These are phyloP conservation scores for Cytospora chrysosperma DNA, from an alignment of 2,329 filamentous ascomycete species.

Conservation along the genomic window DNA sequence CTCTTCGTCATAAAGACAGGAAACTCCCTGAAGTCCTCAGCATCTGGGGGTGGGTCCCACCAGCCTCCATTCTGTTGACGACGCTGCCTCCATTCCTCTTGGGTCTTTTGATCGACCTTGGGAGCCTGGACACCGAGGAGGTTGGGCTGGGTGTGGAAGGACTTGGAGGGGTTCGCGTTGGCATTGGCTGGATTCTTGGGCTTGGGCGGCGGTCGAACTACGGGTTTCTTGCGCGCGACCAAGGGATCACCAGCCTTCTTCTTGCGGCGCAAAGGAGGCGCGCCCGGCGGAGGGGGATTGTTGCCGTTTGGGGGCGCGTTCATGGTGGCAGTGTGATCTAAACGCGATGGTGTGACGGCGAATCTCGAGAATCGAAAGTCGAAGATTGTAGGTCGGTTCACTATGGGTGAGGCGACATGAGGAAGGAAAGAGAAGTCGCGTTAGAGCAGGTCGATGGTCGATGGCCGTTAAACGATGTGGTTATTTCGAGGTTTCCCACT, in stretches of 20 bases:
- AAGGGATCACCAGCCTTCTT: slow-evolving; percentile 60
- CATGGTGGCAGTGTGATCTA: slow-evolving; percentile 37
- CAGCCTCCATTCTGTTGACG: slow-evolving; percentile 55
- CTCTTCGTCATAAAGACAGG: slow-evolving; percentile 83
- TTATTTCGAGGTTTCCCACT: neutral
- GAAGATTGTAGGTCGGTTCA: neutral
- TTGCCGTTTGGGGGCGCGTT: slow-evolving; percentile 40
- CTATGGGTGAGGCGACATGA: slow-evolving; percentile 1
- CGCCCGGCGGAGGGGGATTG: slow-evolving; percentile 25
- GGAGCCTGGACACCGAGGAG: slow-evolving; percentile 28
- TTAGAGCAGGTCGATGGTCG: neutral
- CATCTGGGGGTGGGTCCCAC: slow-evolving; percentile 50
- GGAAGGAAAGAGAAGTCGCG: neutral
- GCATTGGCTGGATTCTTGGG: slow-evolving; percentile 30
- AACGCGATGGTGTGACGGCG: neutral
- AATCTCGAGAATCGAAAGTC: neutral
- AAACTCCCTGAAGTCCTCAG: slow-evolving; percentile 50
- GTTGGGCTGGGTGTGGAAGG: slow-evolving; percentile 20
- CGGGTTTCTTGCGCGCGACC: slow-evolving; percentile 58
- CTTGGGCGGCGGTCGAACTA: slow-evolving; percentile 34
- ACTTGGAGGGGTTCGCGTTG: slow-evolving; percentile 28
- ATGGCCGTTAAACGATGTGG: neutral
- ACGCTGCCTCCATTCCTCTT: slow-evolving; percentile 40
- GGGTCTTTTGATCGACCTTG: slow-evolving; percentile 29
- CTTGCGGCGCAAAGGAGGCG: slow-evolving; percentile 41